These are phyloP conservation scores for Lodderomyces theae DNA, from an alignment of 1,139 yeast genomes.

Conservation along the genomic window DNA sequence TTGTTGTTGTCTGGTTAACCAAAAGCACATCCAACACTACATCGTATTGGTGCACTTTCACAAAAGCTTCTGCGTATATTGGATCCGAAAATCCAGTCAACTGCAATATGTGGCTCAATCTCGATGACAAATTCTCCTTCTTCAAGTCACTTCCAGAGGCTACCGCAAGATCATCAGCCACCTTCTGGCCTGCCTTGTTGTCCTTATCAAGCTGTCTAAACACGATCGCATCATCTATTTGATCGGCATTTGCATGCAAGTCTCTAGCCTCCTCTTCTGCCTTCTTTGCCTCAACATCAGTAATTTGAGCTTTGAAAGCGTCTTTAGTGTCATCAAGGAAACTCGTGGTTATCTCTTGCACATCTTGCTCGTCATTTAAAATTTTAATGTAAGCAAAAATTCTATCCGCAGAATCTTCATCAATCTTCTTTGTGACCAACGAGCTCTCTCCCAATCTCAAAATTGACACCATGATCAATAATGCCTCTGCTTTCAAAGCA, in stretches of 20 bases:
- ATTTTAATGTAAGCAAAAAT: conserved; percentile 79
- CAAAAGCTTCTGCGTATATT: conserved; percentile 95
- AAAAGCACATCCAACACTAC: conserved; percentile 90
- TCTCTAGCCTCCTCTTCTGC: conserved; percentile 59
- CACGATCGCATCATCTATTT: conserved; percentile 75
- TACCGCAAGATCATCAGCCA: conserved; percentile 51
- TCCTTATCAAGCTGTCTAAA: conserved; percentile 79
- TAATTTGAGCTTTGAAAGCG: conserved; percentile 70
- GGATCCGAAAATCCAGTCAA: conserved; percentile 98
- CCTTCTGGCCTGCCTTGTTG: conserved; percentile 28
- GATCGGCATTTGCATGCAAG: conserved; percentile 67
- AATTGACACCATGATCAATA: conserved; percentile 87
- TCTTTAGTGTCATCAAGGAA: conserved; percentile 85
- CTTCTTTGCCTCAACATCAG: conserved; percentile 52
- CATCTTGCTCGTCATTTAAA: conserved; percentile 63
- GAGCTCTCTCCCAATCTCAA: conserved; percentile 86
- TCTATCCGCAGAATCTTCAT: conserved; percentile 94
- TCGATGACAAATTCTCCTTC: conserved; percentile 66
- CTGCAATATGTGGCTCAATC: conserved; percentile 84
- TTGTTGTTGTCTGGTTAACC: conserved; percentile 90
- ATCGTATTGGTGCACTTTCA: conserved; percentile 93
- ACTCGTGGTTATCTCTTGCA: conserved; percentile 56
- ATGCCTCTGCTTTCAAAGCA: conserved; percentile 92
- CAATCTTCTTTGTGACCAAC: conserved; percentile 73
- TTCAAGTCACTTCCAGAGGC: conserved; percentile 40